Evolutionary conservation across 768 basidiomycete genomes (phyloP).

Genomic region (Daedaleopsis sinensis): DNA sequence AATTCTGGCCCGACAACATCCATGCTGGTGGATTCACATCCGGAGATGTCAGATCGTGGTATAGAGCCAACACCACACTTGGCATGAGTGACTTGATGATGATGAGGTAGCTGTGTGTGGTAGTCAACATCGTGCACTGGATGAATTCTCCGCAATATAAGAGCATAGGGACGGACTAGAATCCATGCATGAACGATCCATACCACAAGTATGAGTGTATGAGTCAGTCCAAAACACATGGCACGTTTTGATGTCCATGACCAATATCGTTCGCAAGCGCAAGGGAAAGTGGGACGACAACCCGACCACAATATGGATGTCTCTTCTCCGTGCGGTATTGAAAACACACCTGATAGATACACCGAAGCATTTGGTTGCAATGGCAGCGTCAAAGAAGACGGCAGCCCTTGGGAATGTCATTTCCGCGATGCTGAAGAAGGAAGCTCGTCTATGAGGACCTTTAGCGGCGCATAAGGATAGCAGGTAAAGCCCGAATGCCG

Average conservation of each 20-base stretch:
- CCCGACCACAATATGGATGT: too few relatives aligned
- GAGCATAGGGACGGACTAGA: neutral
- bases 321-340: neutral
- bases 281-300: too few relatives aligned
- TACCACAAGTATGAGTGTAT: neutral
- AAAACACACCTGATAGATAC: slow-evolving; percentile 81
- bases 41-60: slow-evolving; percentile 72
- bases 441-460: slow-evolving; percentile 73
- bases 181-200: neutral
- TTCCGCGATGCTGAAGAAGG: slow-evolving; percentile 82
- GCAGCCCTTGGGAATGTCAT: slow-evolving; percentile 90
- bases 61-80: slow-evolving; percentile 82
- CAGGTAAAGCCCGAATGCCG: slow-evolving; percentile 87
- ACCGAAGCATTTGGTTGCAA: slow-evolving; percentile 96
- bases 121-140: neutral
- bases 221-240: too few relatives aligned
- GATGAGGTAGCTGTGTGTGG: slow-evolving; percentile 71
- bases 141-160: neutral
- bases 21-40: slow-evolving; percentile 71
- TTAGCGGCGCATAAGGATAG: slow-evolving; percentile 81
- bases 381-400: slow-evolving; percentile 90
- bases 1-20: slow-evolving; percentile 76
- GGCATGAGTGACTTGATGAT: slow-evolving; percentile 95
- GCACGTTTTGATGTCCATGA: too few relatives aligned
- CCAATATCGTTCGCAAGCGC: too few relatives aligned